A percentile compares a stretch with the other conserved stretches of the same genome.
These are phyloP conservation scores for Penicillium lividum DNA, from an alignment of 495 filamentous ascomycete genomes.

Conservation along the genomic window DNA sequence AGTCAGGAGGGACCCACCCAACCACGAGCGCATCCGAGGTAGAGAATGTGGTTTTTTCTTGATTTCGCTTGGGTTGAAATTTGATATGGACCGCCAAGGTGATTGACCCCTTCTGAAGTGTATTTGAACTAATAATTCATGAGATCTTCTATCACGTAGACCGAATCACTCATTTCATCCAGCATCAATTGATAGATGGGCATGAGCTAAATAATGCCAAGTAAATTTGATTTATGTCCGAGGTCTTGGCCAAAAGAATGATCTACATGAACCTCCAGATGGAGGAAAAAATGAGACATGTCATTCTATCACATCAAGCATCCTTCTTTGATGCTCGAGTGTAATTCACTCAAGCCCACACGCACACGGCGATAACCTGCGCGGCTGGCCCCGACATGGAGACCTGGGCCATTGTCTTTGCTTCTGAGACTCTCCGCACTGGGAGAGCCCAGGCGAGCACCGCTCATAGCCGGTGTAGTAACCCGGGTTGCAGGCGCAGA, in stretches of 20 bases:
- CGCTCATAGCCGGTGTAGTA: constrained; percentile 36
- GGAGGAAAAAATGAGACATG: background rate
- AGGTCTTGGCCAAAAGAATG: background rate
- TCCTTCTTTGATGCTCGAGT: constrained; percentile 85
- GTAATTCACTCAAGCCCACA: constrained; percentile 78
- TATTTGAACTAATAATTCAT: no score
- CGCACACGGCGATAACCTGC: constrained; percentile 65
- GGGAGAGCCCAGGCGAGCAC: constrained; percentile 33
- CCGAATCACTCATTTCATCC: no score
- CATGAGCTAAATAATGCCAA: no score
- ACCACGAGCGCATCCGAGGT: background rate
- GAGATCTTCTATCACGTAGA: no score
- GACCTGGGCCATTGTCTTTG: constrained; percentile 22
- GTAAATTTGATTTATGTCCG: no score
- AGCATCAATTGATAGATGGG: no score
- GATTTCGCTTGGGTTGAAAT: background rate
- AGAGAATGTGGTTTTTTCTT: background rate
- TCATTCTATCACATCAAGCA: constrained; percentile 73
- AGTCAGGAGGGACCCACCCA: background rate
- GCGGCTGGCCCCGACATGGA: constrained; percentile 31
- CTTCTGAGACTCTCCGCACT: constrained; percentile 28
- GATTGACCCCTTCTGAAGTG: no score
- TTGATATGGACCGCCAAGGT: no score
- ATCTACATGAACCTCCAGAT: background rate
- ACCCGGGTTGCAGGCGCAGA: constrained; percentile 19